A percentile compares a stretch with the other conserved stretches of the same genome.
phyloP scores from a whole-genome alignment of 2,329 filamentous ascomycete species.

The Colletotrichum noveboracense region DNA sequence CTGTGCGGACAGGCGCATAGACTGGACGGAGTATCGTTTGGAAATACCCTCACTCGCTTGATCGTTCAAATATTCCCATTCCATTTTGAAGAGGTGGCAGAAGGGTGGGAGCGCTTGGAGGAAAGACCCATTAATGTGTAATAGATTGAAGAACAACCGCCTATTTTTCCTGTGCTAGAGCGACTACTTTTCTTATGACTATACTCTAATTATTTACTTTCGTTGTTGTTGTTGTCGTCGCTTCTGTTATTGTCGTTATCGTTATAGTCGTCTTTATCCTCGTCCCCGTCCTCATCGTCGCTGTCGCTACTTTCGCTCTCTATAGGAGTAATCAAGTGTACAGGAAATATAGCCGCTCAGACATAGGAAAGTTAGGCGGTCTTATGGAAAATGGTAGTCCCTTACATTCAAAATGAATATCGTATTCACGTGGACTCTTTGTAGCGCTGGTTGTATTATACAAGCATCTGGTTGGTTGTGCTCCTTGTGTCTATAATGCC shows the following conservation, averaged over 20 bases:
- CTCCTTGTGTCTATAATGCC: neutral
- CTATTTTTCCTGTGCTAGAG: too few species aligned
- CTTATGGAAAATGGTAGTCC: neutral
- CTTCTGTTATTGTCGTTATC: too few species aligned
- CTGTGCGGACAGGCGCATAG: neutral
- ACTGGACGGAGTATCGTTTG: neutral
- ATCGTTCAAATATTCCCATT: neutral
- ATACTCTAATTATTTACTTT: too few species aligned
- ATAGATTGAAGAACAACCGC: neutral
- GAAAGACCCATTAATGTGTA: neutral
- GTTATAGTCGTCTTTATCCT: too few species aligned
- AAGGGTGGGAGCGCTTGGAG: neutral
- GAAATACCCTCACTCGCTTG: slow-evolving; percentile 9
- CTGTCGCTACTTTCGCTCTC: too few species aligned
- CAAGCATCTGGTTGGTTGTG: neutral
- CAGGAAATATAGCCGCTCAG: too few species aligned
- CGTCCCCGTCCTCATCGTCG: too few species aligned
- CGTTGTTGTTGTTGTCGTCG: too few species aligned
- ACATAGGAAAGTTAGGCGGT: too few species aligned
- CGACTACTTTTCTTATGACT: too few species aligned
- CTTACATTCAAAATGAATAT: neutral
- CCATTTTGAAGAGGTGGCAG: neutral
- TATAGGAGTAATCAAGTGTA: too few species aligned
- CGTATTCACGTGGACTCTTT: neutral
- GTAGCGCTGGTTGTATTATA: neutral